These are phyloP conservation scores for Hypoxylon trugodes DNA, from an alignment of 495 filamentous ascomycete species.

Conservation along the genomic window DNA sequence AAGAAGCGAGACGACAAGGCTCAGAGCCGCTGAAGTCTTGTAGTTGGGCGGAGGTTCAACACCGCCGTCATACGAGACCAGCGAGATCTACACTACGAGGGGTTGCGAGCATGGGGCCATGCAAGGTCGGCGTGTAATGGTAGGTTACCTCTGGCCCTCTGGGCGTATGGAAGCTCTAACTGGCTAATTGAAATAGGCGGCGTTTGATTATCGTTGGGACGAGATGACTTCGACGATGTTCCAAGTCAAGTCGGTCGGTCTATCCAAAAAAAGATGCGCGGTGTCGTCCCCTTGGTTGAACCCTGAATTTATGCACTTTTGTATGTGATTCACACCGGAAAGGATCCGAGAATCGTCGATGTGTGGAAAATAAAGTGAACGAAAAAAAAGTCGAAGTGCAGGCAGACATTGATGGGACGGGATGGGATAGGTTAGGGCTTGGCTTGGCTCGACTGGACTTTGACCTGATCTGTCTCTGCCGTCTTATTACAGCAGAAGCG, in stretches of 20 bases:
- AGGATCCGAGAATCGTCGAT: no score
- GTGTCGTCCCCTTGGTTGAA: no score
- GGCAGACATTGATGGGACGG: no score
- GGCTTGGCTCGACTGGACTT: no score
- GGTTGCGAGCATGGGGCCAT: conserved; percentile 33
- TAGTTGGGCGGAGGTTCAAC: conserved; percentile 32
- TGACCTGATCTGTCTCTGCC: no score
- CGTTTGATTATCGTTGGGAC: conserved; percentile 28
- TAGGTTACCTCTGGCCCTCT: conserved; percentile 31
- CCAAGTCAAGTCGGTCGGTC: no score
- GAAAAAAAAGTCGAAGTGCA: no score
- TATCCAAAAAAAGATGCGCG: conserved; percentile 7
- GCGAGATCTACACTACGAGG: conserved; percentile 37
- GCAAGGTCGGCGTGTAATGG: conserved; percentile 42
- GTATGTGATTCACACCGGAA: no score
- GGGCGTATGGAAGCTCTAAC: conserved; percentile 22
- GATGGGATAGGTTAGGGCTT: no score
- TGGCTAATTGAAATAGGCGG: conserved; percentile 22
- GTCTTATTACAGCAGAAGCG: not conserved
- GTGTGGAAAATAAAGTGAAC: no score
- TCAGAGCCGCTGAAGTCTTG: conserved; percentile 12
- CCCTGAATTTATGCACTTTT: no score
- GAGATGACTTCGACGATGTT: conserved; percentile 19
- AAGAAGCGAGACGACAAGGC: not conserved
- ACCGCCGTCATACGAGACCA: conserved; percentile 30